These are phyloP conservation scores for Alternaria ethzedia DNA, from an alignment of 2,329 filamentous ascomycete species.

Conservation along the genomic window DNA sequence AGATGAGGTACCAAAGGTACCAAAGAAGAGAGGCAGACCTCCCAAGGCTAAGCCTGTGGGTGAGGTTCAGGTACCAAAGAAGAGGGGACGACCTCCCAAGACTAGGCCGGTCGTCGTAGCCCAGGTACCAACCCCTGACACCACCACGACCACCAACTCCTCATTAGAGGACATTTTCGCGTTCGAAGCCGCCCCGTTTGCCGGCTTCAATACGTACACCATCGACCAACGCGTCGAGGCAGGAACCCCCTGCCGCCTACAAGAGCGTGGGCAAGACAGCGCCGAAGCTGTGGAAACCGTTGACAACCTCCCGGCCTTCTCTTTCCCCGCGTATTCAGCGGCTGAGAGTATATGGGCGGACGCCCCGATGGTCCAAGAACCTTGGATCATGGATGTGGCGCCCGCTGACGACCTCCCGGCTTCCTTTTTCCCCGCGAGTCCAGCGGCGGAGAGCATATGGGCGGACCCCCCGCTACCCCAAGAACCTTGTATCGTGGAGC, in stretches of 20 bases:
- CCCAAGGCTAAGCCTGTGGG: neutral
- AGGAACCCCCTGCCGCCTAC: neutral
- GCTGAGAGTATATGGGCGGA: neutral
- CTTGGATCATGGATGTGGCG: neutral
- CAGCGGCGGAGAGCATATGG: neutral
- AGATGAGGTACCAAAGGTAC: neutral
- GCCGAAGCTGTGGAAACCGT: neutral
- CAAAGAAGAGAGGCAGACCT: neutral
- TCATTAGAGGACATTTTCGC: neutral
- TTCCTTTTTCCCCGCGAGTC: fast-evolving
- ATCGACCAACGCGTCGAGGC: neutral
- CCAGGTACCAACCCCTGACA: neutral
- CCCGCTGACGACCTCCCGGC: neutral
- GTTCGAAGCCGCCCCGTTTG: neutral
- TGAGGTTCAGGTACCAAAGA: neutral
- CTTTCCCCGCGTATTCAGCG: neutral
- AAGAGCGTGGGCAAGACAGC: neutral
- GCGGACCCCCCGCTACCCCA: neutral
- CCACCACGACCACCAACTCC: neutral
- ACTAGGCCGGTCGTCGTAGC: neutral
- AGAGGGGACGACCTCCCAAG: neutral
- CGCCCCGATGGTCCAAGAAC: neutral
- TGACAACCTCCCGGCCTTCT: neutral
- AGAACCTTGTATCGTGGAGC: neutral
- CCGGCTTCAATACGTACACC: neutral